Percentiles rank a stretch among this genome's conserved stretches.
Conservation (phyloP, 441 rosid species). For the Capsella rubella region DNA sequence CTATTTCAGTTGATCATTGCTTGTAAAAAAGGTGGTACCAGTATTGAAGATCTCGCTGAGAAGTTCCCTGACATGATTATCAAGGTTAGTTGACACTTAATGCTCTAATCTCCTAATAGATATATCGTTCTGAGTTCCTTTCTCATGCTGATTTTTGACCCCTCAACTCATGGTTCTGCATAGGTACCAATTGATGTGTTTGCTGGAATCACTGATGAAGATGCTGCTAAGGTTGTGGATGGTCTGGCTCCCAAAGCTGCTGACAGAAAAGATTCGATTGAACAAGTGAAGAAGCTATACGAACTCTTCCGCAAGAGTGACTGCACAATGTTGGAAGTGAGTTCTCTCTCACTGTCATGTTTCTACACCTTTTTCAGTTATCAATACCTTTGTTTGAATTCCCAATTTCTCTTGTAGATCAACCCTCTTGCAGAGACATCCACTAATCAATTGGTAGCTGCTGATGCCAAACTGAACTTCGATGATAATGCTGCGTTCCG, state of each 20-base stretch:
- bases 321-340: conserved; percentile 97
- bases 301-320: conserved; percentile 80
- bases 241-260: conserved; percentile 90
- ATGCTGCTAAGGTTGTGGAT: conserved; percentile 96
- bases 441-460: conserved; percentile 85
- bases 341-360: conserved; percentile 40
- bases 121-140: not conserved
- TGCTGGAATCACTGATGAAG: conserved; percentile 93
- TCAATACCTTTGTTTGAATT: conserved; percentile 10
- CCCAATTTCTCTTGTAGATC: conserved; percentile 58
- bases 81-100: conserved; percentile 57
- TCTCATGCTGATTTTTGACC: conserved; percentile 3
- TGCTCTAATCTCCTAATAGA: not conserved
- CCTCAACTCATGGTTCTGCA: conserved; percentile 33
- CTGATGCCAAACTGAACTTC: conserved; percentile 98
- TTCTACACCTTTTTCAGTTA: not conserved
- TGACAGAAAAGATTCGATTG: conserved; percentile 80
- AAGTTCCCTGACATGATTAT: conserved; percentile 96
- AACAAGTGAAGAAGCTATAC: conserved; percentile 97
- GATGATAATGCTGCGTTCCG: conserved; percentile 98
- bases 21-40: conserved; percentile 96
- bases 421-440: conserved; percentile 98
- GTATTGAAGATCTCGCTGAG: conserved; percentile 99
- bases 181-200: conserved; percentile 96
- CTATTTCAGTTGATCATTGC: conserved; percentile 85